Evolutionary conservation across 192 early-diverging fungal genomes (phyloP).

Genomic region (Entomortierella parvispora): DNA sequence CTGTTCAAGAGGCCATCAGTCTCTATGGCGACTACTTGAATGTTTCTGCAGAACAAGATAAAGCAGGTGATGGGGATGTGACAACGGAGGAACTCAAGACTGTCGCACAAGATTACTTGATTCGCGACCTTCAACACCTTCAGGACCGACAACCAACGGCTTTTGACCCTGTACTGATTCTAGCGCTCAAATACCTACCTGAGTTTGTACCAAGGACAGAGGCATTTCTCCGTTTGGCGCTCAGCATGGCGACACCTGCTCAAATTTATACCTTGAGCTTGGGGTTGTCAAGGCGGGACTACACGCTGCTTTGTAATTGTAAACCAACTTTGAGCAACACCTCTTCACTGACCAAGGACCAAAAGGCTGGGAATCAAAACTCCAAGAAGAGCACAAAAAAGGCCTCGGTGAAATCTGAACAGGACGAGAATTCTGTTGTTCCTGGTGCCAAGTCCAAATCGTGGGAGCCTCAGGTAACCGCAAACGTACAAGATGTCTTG

Average conservation of each 20-base stretch:
- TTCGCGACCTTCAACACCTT: constrained; percentile 52
- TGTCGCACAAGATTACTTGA: constrained; percentile 47
- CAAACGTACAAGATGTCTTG: constrained; percentile 10
- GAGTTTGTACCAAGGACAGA: constrained; percentile 41
- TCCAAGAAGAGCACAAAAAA: constrained; percentile 11
- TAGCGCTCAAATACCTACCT: constrained; percentile 53
- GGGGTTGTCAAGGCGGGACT: constrained; percentile 18
- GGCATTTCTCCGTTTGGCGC: constrained; percentile 39
- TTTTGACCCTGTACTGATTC: constrained; percentile 55
- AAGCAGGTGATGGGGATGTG: constrained; percentile 22
- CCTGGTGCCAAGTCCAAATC: neutral
- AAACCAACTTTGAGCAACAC: neutral
- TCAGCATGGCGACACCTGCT: constrained; percentile 59
- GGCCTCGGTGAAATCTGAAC: constrained; percentile 1
- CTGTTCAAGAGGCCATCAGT: constrained; percentile 40
- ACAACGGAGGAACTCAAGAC: constrained; percentile 4
- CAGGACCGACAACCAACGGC: constrained; percentile 55
- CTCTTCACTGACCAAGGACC: neutral
- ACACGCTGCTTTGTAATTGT: constrained; percentile 17
- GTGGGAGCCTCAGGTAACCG: constrained; percentile 17
- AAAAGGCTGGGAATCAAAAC: neutral
- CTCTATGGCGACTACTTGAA: constrained; percentile 52
- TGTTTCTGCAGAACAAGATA: constrained; percentile 30
- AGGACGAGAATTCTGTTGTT: neutral
- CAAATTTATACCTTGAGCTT: constrained; percentile 57